A percentile compares a stretch with the other conserved stretches of the same genome.
Evolutionary conservation across 2,329 filamentous ascomycete species (phyloP).

Genomic region (Colletotrichum karsti): DNA sequence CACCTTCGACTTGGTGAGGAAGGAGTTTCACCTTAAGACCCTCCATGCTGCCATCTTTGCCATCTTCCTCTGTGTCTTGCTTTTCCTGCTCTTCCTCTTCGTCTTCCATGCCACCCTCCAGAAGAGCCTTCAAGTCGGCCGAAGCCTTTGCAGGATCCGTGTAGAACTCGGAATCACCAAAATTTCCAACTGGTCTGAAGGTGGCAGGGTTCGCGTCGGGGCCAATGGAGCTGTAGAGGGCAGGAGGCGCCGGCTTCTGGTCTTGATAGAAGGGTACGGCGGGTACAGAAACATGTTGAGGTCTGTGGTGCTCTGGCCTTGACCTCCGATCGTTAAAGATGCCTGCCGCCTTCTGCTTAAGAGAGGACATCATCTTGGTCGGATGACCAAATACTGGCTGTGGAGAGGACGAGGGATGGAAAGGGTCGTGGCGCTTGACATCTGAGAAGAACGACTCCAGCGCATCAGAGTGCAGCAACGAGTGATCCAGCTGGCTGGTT

Average conservation of each 20-base stretch:
- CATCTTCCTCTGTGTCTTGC: conserved; percentile 32
- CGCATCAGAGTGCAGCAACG: conserved; percentile 25
- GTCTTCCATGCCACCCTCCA: conserved; percentile 83
- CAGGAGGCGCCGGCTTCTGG: conserved; percentile 54
- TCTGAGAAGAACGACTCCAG: conserved; percentile 30
- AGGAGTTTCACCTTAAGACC: conserved; percentile 89
- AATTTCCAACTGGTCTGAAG: conserved; percentile 39
- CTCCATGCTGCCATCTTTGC: conserved; percentile 66
- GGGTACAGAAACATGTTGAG: conserved; percentile 57
- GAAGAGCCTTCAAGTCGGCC: conserved; percentile 81
- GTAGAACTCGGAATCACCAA: conserved; percentile 64
- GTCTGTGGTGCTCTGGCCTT: conserved; percentile 66
- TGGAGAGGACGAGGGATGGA: conserved; percentile 30
- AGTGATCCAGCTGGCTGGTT: conserved; percentile 14
- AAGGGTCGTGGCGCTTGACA: conserved; percentile 15
- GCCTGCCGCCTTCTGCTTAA: conserved; percentile 62
- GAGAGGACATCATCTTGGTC: conserved; percentile 55
- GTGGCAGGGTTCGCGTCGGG: conserved; percentile 37
- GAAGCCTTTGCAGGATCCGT: conserved; percentile 77
- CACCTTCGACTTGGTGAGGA: conserved; percentile 92
- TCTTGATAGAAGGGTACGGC: conserved; percentile 55
- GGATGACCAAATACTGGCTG: conserved; percentile 46
- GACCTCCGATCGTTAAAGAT: conserved; percentile 63
- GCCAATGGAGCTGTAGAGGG: conserved; percentile 56
- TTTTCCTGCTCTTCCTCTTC: conserved; percentile 66